Base-by-base conservation (phyloP, 208 protist species). In the Crithidia thermophila region DNA sequence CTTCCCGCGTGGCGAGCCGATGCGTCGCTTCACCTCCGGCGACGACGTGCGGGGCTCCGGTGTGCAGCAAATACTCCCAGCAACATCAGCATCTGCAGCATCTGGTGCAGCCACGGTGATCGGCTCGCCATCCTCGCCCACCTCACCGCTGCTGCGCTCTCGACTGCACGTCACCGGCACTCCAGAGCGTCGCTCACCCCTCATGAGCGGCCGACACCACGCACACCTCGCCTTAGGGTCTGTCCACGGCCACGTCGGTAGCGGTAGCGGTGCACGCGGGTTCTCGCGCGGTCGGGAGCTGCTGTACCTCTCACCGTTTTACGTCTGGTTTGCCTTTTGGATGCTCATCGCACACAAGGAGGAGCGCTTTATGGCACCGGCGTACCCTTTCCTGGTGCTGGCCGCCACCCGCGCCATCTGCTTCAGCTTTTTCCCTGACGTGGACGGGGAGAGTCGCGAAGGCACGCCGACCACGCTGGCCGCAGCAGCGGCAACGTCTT, bases 281-380 rank as follows among this genome's bases (percentile, higher is more conserved):
- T 51, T 28, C 51, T 79, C 79, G 21, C 67, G 72, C 11, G 56
- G 59, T 4, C 75, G 85, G 27, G 58, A 71, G 55, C 64, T 93
- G 36, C 63, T 85, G n/a, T 88, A 84, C 69, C 71, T 94, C 10
- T 68, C 72, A 10, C 88, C 94, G 14, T 96, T 95, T 45, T 96
- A 88, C 51, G 27, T 98, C 16, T 98, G 94, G 94, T 78, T 98
- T 42, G 39, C 21, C 16, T 94, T 98, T 42, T 97, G 97, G 88
- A 68, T 88, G 5, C 59, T 59, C 23, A 64, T 97, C 37, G 77
- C 94, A n/a, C 96, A 98, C 81, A 99, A 99, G 75, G 97, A 98
- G 57, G 96, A 98, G 75, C 85, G 93, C 31, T 98, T 99, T 72
- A 81, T 99, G 75, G 83, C 88, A 33, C 86, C 92, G 0, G 79